A percentile compares a stretch with the other conserved stretches of the same genome.
These are phyloP conservation scores for Synchytrium microbalum DNA, from an alignment of 371 early-diverging fungal genomes.

Conservation along the genomic window DNA sequence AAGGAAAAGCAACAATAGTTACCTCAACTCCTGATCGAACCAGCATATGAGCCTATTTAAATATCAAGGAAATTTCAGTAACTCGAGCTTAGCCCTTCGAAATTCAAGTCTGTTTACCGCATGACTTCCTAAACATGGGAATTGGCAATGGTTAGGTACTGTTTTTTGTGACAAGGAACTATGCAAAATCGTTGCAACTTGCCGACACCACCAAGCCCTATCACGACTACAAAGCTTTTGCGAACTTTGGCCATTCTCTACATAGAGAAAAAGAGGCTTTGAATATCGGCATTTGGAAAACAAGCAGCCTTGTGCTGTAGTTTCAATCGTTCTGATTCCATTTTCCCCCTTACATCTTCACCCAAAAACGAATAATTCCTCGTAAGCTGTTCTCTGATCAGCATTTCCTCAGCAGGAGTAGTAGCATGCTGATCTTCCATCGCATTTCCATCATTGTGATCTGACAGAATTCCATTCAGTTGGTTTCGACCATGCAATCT, in stretches of 20 bases:
- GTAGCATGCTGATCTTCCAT: too few relatives aligned
- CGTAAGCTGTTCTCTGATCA: conserved; percentile 77
- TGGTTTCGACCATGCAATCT: too few relatives aligned
- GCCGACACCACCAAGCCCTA: conserved; percentile 92
- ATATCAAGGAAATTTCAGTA: conserved; percentile 41
- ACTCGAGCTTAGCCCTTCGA: background rate
- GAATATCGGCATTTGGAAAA: background rate
- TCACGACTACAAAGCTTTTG: conserved; percentile 77
- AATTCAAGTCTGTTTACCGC: conserved; percentile 16
- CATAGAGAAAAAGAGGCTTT: background rate
- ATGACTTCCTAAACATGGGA: too few relatives aligned
- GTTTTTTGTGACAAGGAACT: too few relatives aligned
- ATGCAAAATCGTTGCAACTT: conserved; percentile 6
- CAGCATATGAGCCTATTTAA: conserved; percentile 87
- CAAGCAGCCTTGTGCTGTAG: background rate
- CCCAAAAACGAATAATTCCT: conserved; percentile 83
- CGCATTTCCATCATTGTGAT: too few relatives aligned
- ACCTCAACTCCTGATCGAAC: conserved; percentile 75
- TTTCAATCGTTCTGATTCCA: too few relatives aligned
- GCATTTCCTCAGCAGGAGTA: conserved; percentile 34
- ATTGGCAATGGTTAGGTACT: conserved; percentile 14
- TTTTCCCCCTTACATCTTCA: conserved; percentile 51
- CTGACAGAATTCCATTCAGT: too few relatives aligned
- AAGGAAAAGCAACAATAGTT: background rate
- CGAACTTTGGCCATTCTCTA: conserved; percentile 31